Conservation (phyloP, 306 rosid species). For the Canavalia gladiata region DNA sequence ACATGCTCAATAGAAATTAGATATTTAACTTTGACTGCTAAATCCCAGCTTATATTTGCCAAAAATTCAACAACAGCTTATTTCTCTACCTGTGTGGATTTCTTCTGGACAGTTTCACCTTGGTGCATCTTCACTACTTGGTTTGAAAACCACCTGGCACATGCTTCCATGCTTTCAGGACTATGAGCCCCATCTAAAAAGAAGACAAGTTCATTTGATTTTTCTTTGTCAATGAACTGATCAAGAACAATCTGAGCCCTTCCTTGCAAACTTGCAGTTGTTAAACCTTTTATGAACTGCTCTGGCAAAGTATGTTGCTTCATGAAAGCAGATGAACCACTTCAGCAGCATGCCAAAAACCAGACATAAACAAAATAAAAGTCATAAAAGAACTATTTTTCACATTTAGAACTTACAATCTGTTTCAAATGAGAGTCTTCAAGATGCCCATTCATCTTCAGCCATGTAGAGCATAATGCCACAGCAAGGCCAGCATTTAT, state of each 20-base stretch:
- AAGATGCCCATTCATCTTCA: conserved; percentile 74
- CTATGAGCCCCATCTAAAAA: conserved; percentile 98
- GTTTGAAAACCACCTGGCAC: conserved; percentile 87
- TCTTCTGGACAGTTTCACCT: conserved; percentile 55
- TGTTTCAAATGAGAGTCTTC: conserved; percentile 57
- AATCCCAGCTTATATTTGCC: conserved; percentile 16
- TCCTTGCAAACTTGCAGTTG: conserved; percentile 87
- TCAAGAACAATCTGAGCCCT: conserved; percentile 93
- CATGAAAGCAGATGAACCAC: conserved; percentile 49
- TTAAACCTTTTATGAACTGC: conserved; percentile 80
- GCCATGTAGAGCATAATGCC: conserved; percentile 90
- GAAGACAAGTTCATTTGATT: conserved; percentile 72
- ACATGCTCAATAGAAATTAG: conserved; percentile 27
- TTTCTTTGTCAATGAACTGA: conserved; percentile 54
- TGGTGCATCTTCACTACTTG: conserved; percentile 50
- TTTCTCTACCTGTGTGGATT: conserved; percentile 69
- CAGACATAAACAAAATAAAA: conserved; percentile 15
- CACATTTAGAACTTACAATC: conserved; percentile 62
- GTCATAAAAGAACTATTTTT: conserved; percentile 40
- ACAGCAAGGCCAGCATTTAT: conserved; percentile 93
- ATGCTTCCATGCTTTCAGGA: conserved; percentile 92
- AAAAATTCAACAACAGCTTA: conserved; percentile 40
- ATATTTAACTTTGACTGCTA: conserved; percentile 39
- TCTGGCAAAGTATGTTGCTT: conserved; percentile 76
- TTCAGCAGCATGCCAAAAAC: conserved; percentile 33